Conservation (phyloP, 2,329 filamentous ascomycete genomes). For the Cytospora piceicola region DNA sequence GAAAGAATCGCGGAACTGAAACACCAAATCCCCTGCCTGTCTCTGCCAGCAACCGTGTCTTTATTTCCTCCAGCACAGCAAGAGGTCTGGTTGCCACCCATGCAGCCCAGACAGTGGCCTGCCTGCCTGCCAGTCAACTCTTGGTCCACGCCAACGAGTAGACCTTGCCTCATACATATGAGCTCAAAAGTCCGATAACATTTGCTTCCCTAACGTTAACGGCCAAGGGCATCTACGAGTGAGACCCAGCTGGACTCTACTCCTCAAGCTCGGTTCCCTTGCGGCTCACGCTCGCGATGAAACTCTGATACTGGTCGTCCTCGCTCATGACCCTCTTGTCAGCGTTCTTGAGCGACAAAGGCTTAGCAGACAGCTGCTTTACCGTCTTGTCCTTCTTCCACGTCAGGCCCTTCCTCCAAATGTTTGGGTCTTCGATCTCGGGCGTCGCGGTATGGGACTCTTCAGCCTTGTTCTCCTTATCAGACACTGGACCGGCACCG, state of each 20-base stretch:
- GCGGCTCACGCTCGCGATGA: constrained; percentile 29
- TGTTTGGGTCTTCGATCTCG: constrained; percentile 33
- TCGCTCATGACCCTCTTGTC: constrained; percentile 18
- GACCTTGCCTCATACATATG: not conserved
- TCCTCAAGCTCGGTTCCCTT: constrained; percentile 21
- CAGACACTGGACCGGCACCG: constrained; percentile 33
- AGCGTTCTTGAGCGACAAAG: constrained; percentile 12
- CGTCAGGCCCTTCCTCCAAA: constrained; percentile 25
- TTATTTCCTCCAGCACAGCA: not conserved
- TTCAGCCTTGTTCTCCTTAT: constrained; percentile 32
- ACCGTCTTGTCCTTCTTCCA: constrained; percentile 31
- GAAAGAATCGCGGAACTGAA: not conserved
- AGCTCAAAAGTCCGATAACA: not conserved
- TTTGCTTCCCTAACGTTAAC: not conserved
- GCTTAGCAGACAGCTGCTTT: constrained; percentile 23
- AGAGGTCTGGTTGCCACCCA: not conserved
- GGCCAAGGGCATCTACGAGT: not conserved
- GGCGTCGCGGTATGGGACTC: constrained; percentile 32
- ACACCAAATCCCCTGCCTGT: not conserved
- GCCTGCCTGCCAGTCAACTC: not conserved
- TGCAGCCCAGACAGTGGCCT: not conserved
- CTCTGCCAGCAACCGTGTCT: not conserved
- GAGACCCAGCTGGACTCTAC: not conserved
- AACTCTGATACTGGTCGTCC: constrained; percentile 30
- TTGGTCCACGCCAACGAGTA: not conserved